These are phyloP conservation scores for Colletotrichum gloeosporioides DNA, from an alignment of 2,329 filamentous ascomycete genomes.

Conservation along the genomic window DNA sequence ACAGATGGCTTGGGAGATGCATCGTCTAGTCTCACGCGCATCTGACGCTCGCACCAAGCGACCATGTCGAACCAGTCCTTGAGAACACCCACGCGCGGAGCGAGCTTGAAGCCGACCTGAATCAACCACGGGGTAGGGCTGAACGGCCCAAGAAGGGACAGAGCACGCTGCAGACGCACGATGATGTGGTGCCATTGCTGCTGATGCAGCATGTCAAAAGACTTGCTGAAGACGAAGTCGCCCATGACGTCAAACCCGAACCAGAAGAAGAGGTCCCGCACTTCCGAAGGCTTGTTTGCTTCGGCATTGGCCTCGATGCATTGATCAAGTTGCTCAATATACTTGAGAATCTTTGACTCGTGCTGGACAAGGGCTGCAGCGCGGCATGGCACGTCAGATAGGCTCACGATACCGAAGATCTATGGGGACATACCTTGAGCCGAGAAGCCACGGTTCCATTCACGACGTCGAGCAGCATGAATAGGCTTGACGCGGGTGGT, in stretches of 20 bases:
- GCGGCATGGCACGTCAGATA: slow-evolving; percentile 6
- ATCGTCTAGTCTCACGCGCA: slow-evolving; percentile 13
- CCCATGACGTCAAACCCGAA: slow-evolving; percentile 40
- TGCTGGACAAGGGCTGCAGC: slow-evolving; percentile 21
- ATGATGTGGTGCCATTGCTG: slow-evolving; percentile 32
- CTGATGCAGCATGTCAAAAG: slow-evolving; percentile 37
- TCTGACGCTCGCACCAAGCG: slow-evolving; percentile 26
- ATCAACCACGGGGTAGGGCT: slow-evolving; percentile 31
- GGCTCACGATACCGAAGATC: not conserved
- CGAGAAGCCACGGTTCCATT: slow-evolving; percentile 27
- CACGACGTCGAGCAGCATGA: slow-evolving; percentile 25
- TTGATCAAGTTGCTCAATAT: slow-evolving; percentile 23
- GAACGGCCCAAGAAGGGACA: slow-evolving; percentile 33
- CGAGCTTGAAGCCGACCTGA: slow-evolving; percentile 26
- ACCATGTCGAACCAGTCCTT: slow-evolving; percentile 27
- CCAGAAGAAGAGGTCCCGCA: slow-evolving; percentile 30
- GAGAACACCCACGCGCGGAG: slow-evolving; percentile 19
- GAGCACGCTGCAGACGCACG: slow-evolving; percentile 27
- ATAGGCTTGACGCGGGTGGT: slow-evolving; percentile 25
- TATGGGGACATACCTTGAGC: slow-evolving; percentile 21
- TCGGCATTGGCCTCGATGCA: slow-evolving; percentile 23
- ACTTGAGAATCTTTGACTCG: slow-evolving; percentile 21
- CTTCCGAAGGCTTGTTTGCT: slow-evolving; percentile 10
- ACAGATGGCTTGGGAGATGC: slow-evolving; percentile 4
- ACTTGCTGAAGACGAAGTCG: slow-evolving; percentile 38